Evolutionary conservation across 1,284 basidiomycete genomes (phyloP).

Genomic region (Cryptococcus sp.): DNA sequence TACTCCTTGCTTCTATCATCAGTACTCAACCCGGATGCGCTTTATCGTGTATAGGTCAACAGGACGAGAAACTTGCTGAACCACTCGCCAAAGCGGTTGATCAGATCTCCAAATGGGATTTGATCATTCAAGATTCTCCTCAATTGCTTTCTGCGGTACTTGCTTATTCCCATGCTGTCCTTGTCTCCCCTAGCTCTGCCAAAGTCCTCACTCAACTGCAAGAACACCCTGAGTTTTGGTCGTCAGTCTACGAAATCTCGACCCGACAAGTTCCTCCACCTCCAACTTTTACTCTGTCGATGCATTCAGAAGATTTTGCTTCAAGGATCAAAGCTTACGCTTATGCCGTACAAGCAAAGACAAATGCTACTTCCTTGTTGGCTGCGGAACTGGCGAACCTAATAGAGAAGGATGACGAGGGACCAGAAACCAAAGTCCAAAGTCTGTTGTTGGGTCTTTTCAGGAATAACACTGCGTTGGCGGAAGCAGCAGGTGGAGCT

Average conservation of each 20-base stretch:
- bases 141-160: conserved; percentile 70
- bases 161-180: conserved; percentile 68
- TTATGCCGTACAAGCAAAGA: conserved; percentile 52
- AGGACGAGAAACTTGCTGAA: conserved; percentile 50
- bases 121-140: conserved; percentile 68
- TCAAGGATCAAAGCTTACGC: conserved; percentile 55
- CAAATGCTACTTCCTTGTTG: conserved; percentile 32
- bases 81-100: conserved; percentile 55
- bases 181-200: conserved; percentile 23
- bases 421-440: conserved; percentile 24
- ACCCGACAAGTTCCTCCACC: conserved; percentile 30
- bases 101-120: conserved; percentile 60
- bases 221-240: conserved; percentile 30
- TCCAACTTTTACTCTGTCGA: conserved; percentile 29
- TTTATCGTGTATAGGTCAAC: conserved; percentile 70
- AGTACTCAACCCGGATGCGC: conserved; percentile 84
- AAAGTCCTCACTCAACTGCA: conserved; percentile 20
- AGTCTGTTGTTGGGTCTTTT: conserved; percentile 34
- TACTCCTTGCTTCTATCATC: conserved; percentile 72
- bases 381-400: conserved; percentile 30
- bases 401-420: conserved; percentile 21
- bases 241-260: conserved; percentile 30
- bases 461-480: conserved; percentile 35
- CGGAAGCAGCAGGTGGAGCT: conserved; percentile 27
- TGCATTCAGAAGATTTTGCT: conserved; percentile 35